Percentiles rank a stretch among this genome's conserved stretches.
Evolutionary conservation across 2,329 filamentous ascomycete species (phyloP).

Genomic region (Coniella lustricola): DNA sequence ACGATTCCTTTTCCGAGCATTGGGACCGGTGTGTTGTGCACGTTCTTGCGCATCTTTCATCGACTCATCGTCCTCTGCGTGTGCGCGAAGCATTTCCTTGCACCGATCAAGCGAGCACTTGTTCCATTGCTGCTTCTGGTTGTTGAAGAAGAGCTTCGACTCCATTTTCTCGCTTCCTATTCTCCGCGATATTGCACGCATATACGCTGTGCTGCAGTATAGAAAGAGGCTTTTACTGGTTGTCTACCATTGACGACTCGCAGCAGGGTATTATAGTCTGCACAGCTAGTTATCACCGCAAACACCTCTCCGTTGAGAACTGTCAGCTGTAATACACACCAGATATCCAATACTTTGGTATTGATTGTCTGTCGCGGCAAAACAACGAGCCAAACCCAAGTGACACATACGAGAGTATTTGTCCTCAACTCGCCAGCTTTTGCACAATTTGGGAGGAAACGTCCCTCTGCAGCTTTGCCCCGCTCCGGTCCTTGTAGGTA

Average conservation of each 20-base stretch:
- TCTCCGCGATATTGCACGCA: not conserved
- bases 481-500: not conserved
- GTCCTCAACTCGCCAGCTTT: slow-evolving; percentile 1
- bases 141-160: not conserved
- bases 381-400: not conserved
- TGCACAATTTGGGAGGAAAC: not conserved
- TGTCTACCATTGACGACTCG: not conserved
- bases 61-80: slow-evolving; percentile 7
- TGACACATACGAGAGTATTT: too few species aligned
- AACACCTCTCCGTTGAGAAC: not conserved
- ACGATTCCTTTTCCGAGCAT: slow-evolving; percentile 19
- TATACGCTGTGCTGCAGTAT: not conserved
- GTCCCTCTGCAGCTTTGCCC: not conserved
- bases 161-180: not conserved
- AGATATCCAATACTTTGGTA: too few species aligned
- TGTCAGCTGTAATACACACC: too few species aligned
- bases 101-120: slow-evolving; percentile 11
- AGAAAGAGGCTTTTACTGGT: not conserved
- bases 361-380: too few species aligned
- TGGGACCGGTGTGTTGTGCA: slow-evolving; percentile 13
- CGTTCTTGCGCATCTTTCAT: slow-evolving; percentile 13
- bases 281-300: not conserved
- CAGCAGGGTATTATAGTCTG: too few species aligned
- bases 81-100: slow-evolving; percentile 15
- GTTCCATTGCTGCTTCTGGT: slow-evolving; percentile 10